Evolutionary conservation across 2,329 filamentous ascomycete genomes (phyloP).

Genomic region (Microascus cirrosus): DNA sequence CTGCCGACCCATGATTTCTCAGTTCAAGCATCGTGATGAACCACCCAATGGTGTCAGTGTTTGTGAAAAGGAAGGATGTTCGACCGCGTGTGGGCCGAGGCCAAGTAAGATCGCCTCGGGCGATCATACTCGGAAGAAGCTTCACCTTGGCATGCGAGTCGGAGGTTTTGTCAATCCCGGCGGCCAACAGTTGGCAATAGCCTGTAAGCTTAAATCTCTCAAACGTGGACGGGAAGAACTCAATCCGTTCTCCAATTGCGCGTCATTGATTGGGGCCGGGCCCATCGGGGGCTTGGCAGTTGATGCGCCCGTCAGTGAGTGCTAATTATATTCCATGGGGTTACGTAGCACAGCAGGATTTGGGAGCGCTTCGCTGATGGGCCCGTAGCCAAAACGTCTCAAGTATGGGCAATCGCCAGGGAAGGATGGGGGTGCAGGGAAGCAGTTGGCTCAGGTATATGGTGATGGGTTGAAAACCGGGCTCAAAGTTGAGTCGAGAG

Average conservation of each 20-base stretch:
- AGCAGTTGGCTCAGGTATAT: neutral
- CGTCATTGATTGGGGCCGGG: neutral
- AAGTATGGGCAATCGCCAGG: no score
- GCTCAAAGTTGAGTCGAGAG: neutral
- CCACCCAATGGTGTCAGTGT: neutral
- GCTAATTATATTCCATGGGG: neutral
- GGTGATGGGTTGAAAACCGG: neutral
- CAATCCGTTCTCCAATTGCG: neutral
- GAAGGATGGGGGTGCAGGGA: neutral
- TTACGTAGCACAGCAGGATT: neutral
- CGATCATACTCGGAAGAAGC: neutral
- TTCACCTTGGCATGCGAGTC: neutral
- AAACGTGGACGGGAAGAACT: neutral
- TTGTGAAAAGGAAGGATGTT: neutral
- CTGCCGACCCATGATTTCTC: neutral
- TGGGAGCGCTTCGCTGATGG: neutral
- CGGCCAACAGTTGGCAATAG: no score
- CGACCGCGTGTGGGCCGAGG: neutral
- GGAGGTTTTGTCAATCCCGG: neutral
- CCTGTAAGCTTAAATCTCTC: neutral
- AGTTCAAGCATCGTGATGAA: neutral
- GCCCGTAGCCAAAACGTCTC: neutral
- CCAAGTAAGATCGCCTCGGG: slow-evolving; percentile 1
- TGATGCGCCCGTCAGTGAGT: neutral
- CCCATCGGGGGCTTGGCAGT: neutral